Base-by-base conservation (phyloP, 164 flowering plant genomes). In the Paratinospora sagittata region DNA sequence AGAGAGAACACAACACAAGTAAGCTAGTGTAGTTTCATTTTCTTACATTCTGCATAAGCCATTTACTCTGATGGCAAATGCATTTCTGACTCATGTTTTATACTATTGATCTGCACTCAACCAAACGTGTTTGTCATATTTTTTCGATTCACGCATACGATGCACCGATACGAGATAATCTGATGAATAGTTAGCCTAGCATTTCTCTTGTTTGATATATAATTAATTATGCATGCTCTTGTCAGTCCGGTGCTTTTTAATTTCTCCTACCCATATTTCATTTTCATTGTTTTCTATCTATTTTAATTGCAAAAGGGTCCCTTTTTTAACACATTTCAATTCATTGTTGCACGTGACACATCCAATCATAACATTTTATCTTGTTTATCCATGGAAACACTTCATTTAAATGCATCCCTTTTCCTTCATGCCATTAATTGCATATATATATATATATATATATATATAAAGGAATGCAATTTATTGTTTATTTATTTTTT, bases 201-300 rank as follows among this genome's bases (percentile, higher is more conserved):
- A n/a, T n/a, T n/a, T n/a, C n/a, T n/a, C n/a, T n/a, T n/a, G n/a
- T n/a, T n/a, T n/a, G n/a, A n/a, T n/a, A n/a, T n/a, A n/a, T n/a
- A n/a, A n/a, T n/a, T n/a, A 70, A 65, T 49, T 49, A 10, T 49
- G 57, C n/a, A n/a, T n/a, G n/a, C n/a, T n/a, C n/a, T 17, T 69
- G 72, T 52, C 64, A 65, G 76, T 80, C 76, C 67, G 75, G 8
- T 76, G 72, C 57, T 13, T 76, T 72, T 82, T 69, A 77, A 82
- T 84, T 78, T n/a, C n/a, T 58, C 58, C 21, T 63, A n/a, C n/a
- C 49, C 49, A 14, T 68, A 61, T 62, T 55, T 70, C 8, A 60
- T 43, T 24, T 71, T 36, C 17, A n/a, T n/a, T n/a, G n/a, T n/a
- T 57, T 12, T 27, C 39, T 34, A 3, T 17, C 16, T 49, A 49